These are phyloP conservation scores for Erigeron philadelphicus DNA, from an alignment of 140 eudicot species.

Conservation along the genomic window DNA sequence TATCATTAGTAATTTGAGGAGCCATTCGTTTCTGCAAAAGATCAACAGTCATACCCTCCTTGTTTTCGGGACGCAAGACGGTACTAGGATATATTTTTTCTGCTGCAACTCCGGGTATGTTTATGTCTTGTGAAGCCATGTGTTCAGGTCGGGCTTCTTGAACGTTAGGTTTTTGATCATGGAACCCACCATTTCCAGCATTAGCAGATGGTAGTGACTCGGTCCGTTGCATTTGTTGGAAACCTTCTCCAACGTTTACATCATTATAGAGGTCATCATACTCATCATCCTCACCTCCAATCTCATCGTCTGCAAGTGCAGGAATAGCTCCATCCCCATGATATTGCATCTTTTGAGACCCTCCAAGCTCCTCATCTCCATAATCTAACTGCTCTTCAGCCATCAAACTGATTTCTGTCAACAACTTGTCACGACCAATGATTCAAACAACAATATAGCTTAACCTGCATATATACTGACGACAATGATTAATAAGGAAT, in stretches of 20 bases:
- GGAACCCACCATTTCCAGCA: constrained; percentile 51
- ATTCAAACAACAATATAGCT: constrained; percentile 14
- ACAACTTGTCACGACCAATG: constrained; percentile 12
- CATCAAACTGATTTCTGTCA: constrained; percentile 42
- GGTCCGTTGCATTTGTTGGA: constrained; percentile 66
- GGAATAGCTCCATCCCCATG: constrained; percentile 84
- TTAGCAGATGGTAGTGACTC: constrained; percentile 45
- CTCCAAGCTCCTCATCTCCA: constrained; percentile 80
- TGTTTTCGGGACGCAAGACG: constrained; percentile 41
- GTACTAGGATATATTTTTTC: constrained; percentile 44
- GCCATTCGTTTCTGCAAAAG: constrained; percentile 38
- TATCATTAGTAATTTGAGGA: constrained; percentile 44
- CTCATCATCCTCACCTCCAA: constrained; percentile 85
- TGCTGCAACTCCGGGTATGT: constrained; percentile 37
- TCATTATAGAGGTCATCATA: constrained; percentile 87
- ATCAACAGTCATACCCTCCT: constrained; percentile 43
- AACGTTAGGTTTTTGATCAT: constrained; percentile 44
- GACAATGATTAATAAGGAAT: constrained; percentile 11
- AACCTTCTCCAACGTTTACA: constrained; percentile 88
- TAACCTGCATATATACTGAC: constrained; percentile 34
- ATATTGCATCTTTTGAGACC: constrained; percentile 72
- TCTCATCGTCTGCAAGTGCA: constrained; percentile 87
- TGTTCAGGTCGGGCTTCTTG: constrained; percentile 49
- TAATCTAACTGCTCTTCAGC: constrained; percentile 76
- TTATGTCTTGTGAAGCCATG: constrained; percentile 26